These are phyloP conservation scores for Astrothelium subdiscretum DNA, from an alignment of 495 filamentous ascomycete species.

Conservation along the genomic window DNA sequence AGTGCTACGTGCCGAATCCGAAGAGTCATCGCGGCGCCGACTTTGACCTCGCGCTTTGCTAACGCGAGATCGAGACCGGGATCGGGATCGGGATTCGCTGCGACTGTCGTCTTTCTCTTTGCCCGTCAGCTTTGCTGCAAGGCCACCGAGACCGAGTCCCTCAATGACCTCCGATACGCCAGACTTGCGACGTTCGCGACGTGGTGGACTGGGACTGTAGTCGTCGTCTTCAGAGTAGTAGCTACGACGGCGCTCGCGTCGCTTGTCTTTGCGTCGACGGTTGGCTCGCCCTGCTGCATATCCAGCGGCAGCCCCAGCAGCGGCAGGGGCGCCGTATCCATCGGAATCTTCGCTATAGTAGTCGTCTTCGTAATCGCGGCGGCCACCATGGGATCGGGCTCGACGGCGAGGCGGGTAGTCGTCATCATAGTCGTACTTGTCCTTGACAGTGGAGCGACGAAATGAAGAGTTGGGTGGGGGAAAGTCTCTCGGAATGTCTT, in stretches of 20 bases:
- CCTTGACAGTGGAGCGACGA: slow-evolving; percentile 10
- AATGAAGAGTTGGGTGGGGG: slow-evolving; percentile 25
- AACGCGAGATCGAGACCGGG: slow-evolving; percentile 23
- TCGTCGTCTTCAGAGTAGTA: slow-evolving; percentile 26
- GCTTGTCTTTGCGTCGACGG: slow-evolving; percentile 8
- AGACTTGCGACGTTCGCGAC: slow-evolving; percentile 29
- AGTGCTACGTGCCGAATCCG: slow-evolving; percentile 16
- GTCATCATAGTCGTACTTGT: slow-evolving; percentile 19
- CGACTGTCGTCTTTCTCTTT: slow-evolving; percentile 10
- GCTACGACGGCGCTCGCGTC: slow-evolving; percentile 8
- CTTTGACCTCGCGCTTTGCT: slow-evolving; percentile 32
- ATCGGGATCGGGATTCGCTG: slow-evolving; percentile 8
- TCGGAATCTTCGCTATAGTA: slow-evolving; percentile 21
- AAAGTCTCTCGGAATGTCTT: slow-evolving; percentile 34
- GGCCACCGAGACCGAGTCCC: slow-evolving; percentile 28
- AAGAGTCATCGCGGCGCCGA: slow-evolving; percentile 8
- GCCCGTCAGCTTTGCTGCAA: slow-evolving; percentile 28
- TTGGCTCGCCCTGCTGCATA: slow-evolving; percentile 18
- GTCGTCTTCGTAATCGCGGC: slow-evolving; percentile 22
- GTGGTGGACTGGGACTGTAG: slow-evolving; percentile 19
- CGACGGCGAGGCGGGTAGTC: slow-evolving; percentile 19
- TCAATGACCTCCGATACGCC: slow-evolving; percentile 27
- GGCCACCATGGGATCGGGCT: slow-evolving; percentile 20
- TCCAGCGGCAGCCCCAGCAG: slow-evolving; percentile 17
- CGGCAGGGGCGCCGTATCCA: slow-evolving; percentile 15